These are phyloP conservation scores for Corchorus olitorius DNA, from an alignment of 345 rosid genomes.

Conservation along the genomic window DNA sequence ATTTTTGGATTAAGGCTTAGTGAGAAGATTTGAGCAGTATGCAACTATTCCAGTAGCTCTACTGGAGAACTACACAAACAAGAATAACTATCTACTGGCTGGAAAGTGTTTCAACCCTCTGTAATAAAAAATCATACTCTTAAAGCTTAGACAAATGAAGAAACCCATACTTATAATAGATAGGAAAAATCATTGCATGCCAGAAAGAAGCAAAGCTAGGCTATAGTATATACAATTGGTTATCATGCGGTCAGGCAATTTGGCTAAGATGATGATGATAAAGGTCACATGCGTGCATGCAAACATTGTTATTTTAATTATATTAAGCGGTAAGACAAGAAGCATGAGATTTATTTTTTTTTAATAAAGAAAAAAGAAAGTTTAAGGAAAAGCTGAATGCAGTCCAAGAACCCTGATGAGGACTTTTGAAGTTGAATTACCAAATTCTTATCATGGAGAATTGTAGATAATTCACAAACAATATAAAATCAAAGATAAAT, in stretches of 20 bases:
- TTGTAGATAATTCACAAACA: not conserved
- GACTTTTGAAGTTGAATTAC: constrained; percentile 12
- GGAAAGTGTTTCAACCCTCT: not conserved
- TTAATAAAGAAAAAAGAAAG: not conserved
- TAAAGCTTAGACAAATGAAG: not conserved
- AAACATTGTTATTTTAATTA: not conserved
- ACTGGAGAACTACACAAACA: not conserved
- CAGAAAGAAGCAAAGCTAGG: not conserved
- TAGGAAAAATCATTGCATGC: constrained; percentile 3
- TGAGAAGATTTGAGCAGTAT: not conserved
- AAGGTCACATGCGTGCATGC: not conserved
- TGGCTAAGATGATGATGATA: not conserved
- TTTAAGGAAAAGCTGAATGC: not conserved
- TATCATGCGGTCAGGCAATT: not conserved
- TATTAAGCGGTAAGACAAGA: not conserved
- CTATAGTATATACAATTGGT: not conserved
- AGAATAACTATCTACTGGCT: not conserved
- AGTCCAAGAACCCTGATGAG: not conserved
- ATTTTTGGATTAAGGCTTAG: constrained; percentile 5
- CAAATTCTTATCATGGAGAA: not conserved
- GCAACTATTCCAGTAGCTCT: not conserved
- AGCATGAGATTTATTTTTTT: not conserved
- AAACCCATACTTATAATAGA: not conserved
- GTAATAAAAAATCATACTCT: not conserved
- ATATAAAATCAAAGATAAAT: not conserved